Evolutionary conservation across 2,329 filamentous ascomycete species (phyloP).

Genomic region (Penicillium sumatraense): DNA sequence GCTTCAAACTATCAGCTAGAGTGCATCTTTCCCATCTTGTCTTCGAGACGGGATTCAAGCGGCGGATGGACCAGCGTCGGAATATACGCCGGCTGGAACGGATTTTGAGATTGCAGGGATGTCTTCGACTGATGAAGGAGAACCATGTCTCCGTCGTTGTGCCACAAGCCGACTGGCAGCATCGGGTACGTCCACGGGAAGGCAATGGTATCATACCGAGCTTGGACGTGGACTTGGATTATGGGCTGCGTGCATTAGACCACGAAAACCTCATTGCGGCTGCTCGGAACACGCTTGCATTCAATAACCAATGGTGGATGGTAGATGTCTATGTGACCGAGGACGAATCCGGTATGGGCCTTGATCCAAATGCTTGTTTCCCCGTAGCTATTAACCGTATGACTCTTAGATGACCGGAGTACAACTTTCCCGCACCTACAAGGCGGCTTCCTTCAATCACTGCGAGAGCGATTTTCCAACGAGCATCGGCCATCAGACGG

Average conservation of each 20-base stretch:
- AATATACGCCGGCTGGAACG: constrained; percentile 10
- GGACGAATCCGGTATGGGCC: neutral
- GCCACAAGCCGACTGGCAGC: constrained; percentile 9
- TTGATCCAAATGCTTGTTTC: neutral
- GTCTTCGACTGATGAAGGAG: constrained; percentile 10
- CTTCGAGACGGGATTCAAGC: constrained; percentile 7
- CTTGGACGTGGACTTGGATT: constrained; percentile 10
- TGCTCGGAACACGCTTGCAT: constrained; percentile 3
- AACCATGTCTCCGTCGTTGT: constrained; percentile 14
- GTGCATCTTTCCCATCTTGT: constrained; percentile 14
- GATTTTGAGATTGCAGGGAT: constrained; percentile 15
- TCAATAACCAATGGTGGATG: constrained; percentile 10
- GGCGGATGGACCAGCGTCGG: constrained; percentile 11
- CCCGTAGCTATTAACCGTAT: neutral
- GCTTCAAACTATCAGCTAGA: constrained; percentile 6
- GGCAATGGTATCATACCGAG: neutral
- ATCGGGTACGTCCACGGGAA: constrained; percentile 7
- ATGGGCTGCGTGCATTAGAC: constrained; percentile 4
- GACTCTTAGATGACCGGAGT: neutral
- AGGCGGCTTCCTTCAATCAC: neutral
- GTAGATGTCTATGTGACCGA: constrained; percentile 15
- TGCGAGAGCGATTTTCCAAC: constrained; percentile 14
- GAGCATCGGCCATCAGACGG: constrained; percentile 13
- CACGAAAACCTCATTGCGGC: constrained; percentile 12
- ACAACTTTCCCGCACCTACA: neutral